Base-by-base conservation (phyloP, 2,329 filamentous ascomycete species). In the Penicillium hesseltinei region DNA sequence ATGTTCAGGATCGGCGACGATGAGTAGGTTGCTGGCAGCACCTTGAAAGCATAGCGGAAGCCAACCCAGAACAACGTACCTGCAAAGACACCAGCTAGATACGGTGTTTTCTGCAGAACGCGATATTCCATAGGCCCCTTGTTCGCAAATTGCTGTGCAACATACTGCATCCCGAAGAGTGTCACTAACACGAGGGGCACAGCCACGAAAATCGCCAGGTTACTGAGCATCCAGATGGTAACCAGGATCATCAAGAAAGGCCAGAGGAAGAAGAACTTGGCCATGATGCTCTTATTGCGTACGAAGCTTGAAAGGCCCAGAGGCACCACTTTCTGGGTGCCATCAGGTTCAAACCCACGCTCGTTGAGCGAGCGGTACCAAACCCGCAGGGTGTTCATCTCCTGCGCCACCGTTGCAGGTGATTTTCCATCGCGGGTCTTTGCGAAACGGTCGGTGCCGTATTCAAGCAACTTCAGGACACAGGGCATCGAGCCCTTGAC, bases 401-500 rank as follows among this genome's bases (percentile, higher is more conserved):
- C 94, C 65, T 86, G 83, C 1, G 94, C 93, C 9, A 92, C 95
- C 52, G 88, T 84, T 0, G 88, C 84, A 0, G 94, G 94, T 8
- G 92, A 94, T 81, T 99, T 97, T 61, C 93, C 93, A 46, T 91
- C 90, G 53, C 86, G 83, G 29, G 92, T 97, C 77, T 92, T 89
- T 38, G 90, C 91, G 71, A 96, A 97, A 45, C 94, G 85, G 76
- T 99, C 94, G 27, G 92, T 88, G 46, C 94, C 95, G 73, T 97
- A 97, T 78, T 99, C 94, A 65, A 99, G 84, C 44, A 99, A 81
- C 76, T 97, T 97, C 71, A 95, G 87, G 62, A 99, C 89, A 72
- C 92, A 97, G 11, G 87, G 87, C 59, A 90, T 85, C 48, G 89
- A 94, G 13, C 95, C 94, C 76, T 96, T 96, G 36, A 99, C 94